Conservation (phyloP, 2,329 filamentous ascomycete genomes). For the Dothistroma pini region DNA sequence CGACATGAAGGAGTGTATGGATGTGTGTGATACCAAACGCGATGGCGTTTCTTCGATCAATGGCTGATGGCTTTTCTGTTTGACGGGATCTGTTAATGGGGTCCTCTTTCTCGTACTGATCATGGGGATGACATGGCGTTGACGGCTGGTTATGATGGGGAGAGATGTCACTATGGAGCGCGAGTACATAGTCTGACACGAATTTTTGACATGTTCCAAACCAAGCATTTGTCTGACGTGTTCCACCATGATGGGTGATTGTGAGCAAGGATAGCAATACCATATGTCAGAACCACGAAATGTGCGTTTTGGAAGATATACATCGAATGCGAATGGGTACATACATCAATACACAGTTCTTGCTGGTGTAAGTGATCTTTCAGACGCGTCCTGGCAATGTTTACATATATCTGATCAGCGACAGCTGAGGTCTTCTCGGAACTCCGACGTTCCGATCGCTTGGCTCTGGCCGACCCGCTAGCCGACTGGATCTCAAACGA, state of each 20-base stretch:
- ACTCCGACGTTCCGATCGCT: too few relatives aligned
- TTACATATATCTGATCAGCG: too few relatives aligned
- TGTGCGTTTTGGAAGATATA: neutral
- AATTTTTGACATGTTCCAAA: slow-evolving; percentile 6
- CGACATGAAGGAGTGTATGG: slow-evolving; percentile 1
- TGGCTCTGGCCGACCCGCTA: too few relatives aligned
- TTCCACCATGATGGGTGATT: neutral
- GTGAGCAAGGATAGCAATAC: neutral
- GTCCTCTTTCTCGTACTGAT: slow-evolving; percentile 4
- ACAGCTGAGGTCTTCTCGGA: too few relatives aligned
- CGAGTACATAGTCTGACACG: slow-evolving; percentile 16
- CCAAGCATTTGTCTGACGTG: neutral
- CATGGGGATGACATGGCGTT: slow-evolving; percentile 10
- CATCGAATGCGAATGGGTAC: neutral
- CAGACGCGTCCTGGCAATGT: neutral
- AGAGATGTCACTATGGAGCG: slow-evolving; percentile 15
- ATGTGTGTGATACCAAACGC: slow-evolving; percentile 12
- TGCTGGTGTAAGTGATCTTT: neutral
- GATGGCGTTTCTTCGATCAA: slow-evolving; percentile 2
- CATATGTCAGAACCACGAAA: neutral
- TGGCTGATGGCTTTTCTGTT: slow-evolving; percentile 5
- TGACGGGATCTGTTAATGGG: slow-evolving; percentile 8
- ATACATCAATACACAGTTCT: neutral
- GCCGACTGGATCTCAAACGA: too few relatives aligned
- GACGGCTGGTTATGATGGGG: slow-evolving; percentile 7